Percentiles rank a stretch among this genome's conserved stretches.
These are phyloP conservation scores for Paramyrothecium roridum DNA, from an alignment of 2,329 filamentous ascomycete genomes.

Conservation along the genomic window DNA sequence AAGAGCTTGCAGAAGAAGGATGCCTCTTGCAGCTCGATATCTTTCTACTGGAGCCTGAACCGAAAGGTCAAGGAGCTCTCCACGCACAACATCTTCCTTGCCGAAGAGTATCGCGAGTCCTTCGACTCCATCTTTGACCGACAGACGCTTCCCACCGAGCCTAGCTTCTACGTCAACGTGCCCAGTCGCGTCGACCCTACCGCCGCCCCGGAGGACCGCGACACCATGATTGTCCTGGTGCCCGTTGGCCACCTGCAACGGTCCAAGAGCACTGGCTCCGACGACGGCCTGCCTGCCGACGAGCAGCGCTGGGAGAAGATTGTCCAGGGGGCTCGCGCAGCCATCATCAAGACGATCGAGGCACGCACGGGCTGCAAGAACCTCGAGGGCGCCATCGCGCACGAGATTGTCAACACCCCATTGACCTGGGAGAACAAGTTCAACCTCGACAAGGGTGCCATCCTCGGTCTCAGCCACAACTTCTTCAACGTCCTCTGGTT, in stretches of 20 bases:
- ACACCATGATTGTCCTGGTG: constrained; percentile 67
- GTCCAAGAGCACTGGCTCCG: constrained; percentile 28
- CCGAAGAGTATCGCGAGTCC: constrained; percentile 67
- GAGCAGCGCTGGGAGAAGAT: constrained; percentile 61
- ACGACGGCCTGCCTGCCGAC: constrained; percentile 27
- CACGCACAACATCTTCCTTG: constrained; percentile 76
- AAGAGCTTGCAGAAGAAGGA: constrained; percentile 41
- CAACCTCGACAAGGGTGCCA: constrained; percentile 73
- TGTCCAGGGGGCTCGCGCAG: constrained; percentile 53
- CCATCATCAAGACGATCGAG: constrained; percentile 59
- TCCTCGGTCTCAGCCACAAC: constrained; percentile 67
- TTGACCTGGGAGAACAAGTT: constrained; percentile 62
- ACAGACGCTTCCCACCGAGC: constrained; percentile 63
- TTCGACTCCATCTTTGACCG: constrained; percentile 74
- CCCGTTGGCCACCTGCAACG: constrained; percentile 66
- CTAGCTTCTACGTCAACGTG: constrained; percentile 76
- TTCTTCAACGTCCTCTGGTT: constrained; percentile 73
- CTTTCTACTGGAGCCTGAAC: constrained; percentile 72
- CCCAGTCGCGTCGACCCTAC: constrained; percentile 65
- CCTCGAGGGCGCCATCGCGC: constrained; percentile 42
- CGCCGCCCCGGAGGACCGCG: constrained; percentile 63
- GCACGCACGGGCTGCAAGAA: constrained; percentile 54
- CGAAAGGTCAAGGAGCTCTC: constrained; percentile 58
- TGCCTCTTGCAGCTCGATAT: constrained; percentile 69
- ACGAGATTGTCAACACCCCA: constrained; percentile 67